Conservation (phyloP, 208 protist genomes). For the Leishmania martiniquensis region DNA sequence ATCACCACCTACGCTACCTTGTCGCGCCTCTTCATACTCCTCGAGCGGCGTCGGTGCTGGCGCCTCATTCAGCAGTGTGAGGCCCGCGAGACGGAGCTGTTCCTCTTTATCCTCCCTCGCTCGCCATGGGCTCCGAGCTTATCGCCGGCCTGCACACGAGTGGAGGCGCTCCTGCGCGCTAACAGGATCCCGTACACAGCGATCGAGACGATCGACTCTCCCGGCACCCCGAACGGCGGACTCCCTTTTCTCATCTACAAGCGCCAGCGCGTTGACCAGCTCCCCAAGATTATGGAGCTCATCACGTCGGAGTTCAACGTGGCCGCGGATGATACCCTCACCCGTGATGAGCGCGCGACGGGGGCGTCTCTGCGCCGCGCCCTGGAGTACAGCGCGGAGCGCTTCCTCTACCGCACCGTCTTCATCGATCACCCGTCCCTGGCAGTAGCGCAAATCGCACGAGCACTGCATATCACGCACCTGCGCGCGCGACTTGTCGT, state of each 20-base stretch:
- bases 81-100: conserved; percentile 29
- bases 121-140: conserved; percentile 51
- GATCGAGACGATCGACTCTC: conserved; percentile 40
- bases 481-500: conserved; percentile 39
- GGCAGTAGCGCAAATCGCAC: conserved; percentile 38
- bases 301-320: conserved; percentile 43
- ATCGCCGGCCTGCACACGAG: conserved; percentile 43
- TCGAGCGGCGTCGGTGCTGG: conserved; percentile 30
- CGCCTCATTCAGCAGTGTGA: conserved; percentile 31
- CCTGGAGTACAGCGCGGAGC: conserved; percentile 48
- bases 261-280: conserved; percentile 29
- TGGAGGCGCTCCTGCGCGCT: conserved; percentile 65
- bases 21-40: conserved; percentile 33
- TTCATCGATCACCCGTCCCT: conserved; percentile 43
- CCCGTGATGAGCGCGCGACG: conserved; percentile 40
- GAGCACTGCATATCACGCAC: conserved; percentile 38
- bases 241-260: conserved; percentile 61
- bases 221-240: conserved; percentile 34
- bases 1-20: conserved; percentile 32
- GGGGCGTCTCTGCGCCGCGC: conserved; percentile 44
- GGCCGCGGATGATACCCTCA: conserved; percentile 44
- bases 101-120: conserved; percentile 59
- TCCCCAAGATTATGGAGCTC: conserved; percentile 43
- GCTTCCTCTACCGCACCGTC: conserved; percentile 45
- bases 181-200: conserved; percentile 58